phyloP scores from a whole-genome alignment of 352 stramenopile genomes.

The Elongisporangium anandrum region DNA sequence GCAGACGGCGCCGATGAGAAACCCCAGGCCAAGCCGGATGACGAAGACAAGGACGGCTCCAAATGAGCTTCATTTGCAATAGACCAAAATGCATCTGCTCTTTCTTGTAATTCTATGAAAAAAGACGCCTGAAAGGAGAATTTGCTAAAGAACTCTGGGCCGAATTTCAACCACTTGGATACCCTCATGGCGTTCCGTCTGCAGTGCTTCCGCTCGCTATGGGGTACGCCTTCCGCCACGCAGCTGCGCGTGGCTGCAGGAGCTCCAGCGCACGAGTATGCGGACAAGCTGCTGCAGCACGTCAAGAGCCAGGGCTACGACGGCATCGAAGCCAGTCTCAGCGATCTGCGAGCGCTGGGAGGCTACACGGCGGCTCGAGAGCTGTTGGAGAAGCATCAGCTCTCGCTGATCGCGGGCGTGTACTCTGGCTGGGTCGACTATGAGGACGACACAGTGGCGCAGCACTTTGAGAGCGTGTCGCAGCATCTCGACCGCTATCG shows the following conservation, averaged over 20 bases:
- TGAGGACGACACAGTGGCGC: conserved; percentile 33
- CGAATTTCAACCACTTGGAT: background rate
- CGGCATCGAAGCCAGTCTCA: conserved; percentile 67
- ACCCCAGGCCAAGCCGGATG: background rate
- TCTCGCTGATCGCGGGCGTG: conserved; percentile 59
- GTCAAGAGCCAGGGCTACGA: conserved; percentile 49
- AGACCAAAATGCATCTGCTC: background rate
- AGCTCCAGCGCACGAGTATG: conserved; percentile 18
- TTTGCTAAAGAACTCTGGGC: background rate
- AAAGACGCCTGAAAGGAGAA: background rate
- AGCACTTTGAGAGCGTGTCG: conserved; percentile 53
- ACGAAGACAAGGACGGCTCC: background rate
- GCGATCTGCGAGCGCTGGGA: conserved; percentile 49
- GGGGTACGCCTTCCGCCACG: conserved; percentile 34
- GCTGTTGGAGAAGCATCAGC: conserved; percentile 37
- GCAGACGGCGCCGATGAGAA: background rate
- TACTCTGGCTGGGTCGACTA: conserved; percentile 77
- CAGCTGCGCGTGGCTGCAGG: conserved; percentile 16
- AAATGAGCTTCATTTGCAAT: background rate
- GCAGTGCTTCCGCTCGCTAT: conserved; percentile 55
- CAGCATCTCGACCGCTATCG: conserved; percentile 35
- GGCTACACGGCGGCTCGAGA: conserved; percentile 27
- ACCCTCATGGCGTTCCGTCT: conserved; percentile 12
- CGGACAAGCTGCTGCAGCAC: conserved; percentile 24
- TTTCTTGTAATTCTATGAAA: background rate